phyloP scores from a whole-genome alignment of 2,329 filamentous ascomycete species.

The Paracoccidioides lutzii region DNA sequence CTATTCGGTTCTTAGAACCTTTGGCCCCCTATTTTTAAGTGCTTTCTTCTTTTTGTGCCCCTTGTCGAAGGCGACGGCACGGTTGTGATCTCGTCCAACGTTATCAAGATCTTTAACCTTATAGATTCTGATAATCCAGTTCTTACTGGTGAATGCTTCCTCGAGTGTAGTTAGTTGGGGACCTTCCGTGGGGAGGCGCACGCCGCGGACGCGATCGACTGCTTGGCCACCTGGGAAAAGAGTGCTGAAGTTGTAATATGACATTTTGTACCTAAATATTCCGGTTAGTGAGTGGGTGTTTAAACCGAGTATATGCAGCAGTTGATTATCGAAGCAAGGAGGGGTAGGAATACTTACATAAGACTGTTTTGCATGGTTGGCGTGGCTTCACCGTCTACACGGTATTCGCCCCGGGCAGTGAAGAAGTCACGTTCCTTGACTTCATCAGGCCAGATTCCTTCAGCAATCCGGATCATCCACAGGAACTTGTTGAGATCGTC shows the following conservation, averaged over 20 bases:
- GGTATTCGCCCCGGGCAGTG: constrained; percentile 84
- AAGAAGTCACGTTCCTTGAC: constrained; percentile 96
- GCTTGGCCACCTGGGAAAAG: constrained; percentile 90
- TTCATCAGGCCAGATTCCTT: constrained; percentile 99
- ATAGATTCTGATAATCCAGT: constrained; percentile 99
- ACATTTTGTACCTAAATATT: constrained; percentile 89
- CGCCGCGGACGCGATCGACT: constrained; percentile 73
- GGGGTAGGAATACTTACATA: constrained; percentile 55
- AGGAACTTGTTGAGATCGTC: constrained; percentile 99
- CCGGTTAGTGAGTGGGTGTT: not conserved
- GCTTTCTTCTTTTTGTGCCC: constrained; percentile 41
- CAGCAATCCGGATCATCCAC: constrained; percentile 98
- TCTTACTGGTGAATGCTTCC: constrained; percentile 97
- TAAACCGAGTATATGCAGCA: too few species aligned
- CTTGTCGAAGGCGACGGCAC: constrained; percentile 41
- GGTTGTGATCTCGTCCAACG: constrained; percentile 73
- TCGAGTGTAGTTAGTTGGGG: constrained; percentile 81
- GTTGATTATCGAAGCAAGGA: not conserved
- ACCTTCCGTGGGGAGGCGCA: constrained; percentile 66
- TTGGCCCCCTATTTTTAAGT: constrained; percentile 29
- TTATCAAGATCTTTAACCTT: constrained; percentile 99
- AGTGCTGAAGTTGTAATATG: constrained; percentile 91
- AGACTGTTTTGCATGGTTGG: constrained; percentile 98
- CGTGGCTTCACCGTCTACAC: constrained; percentile 82
- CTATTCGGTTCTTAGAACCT: constrained; percentile 28